Evolutionary conservation across 1,284 basidiomycete genomes (phyloP).

Genomic region (Xerocomus minutiporus): DNA sequence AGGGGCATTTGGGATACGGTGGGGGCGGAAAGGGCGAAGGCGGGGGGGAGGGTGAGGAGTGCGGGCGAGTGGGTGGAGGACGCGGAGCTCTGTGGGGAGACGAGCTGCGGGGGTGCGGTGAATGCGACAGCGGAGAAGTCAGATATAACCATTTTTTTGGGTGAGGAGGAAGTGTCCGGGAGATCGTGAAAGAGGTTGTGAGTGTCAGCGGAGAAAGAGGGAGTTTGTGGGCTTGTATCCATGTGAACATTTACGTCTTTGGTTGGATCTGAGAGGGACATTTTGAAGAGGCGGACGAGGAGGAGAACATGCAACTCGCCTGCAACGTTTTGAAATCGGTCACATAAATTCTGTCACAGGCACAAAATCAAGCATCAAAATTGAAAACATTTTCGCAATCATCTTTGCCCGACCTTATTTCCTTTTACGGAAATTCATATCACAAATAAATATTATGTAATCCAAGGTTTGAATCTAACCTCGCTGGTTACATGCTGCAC

Average conservation of each 20-base stretch:
- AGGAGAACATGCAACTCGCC: conserved; percentile 23
- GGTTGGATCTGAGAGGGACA: conserved; percentile 16
- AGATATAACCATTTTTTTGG: conserved; percentile 27
- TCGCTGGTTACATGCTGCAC: conserved; percentile 30
- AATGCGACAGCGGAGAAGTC: conserved; percentile 35
- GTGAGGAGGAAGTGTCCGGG: neutral
- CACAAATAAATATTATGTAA: conserved; percentile 24
- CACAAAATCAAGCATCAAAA: conserved; percentile 27
- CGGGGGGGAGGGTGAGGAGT: conserved; percentile 30
- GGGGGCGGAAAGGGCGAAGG: conserved; percentile 32
- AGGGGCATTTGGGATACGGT: conserved; percentile 11
- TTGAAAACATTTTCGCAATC: conserved; percentile 30
- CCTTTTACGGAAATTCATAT: conserved; percentile 15
- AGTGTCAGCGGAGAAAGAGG: conserved; percentile 4
- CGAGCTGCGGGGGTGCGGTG: conserved; percentile 25
- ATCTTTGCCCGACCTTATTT: conserved; percentile 19
- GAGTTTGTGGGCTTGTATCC: conserved; percentile 13
- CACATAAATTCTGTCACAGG: conserved; percentile 38
- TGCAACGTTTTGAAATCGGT: conserved; percentile 18
- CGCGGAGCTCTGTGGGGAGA: conserved; percentile 41
- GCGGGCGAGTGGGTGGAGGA: conserved; percentile 36
- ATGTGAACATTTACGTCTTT: conserved; percentile 12
- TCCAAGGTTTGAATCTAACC: conserved; percentile 2
- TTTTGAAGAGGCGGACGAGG: neutral
- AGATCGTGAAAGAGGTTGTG: conserved; percentile 7